Evolutionary conservation across 2,329 filamentous ascomycete genomes (phyloP).

Genomic region (Aureobasidium subglaciale): DNA sequence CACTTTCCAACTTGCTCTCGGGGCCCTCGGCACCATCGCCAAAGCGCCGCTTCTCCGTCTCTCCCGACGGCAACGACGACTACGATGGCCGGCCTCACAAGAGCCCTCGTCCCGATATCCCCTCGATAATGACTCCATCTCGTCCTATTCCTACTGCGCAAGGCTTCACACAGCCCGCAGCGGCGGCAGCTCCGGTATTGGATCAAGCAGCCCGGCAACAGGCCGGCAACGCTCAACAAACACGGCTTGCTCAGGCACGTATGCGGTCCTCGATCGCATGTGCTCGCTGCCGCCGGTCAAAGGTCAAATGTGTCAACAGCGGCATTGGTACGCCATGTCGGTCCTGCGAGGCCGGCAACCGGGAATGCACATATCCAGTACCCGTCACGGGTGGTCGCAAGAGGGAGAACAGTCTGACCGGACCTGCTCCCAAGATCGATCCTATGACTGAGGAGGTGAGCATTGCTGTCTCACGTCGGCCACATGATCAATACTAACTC

Average conservation of each 20-base stretch:
- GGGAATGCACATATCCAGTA: conserved; percentile 66
- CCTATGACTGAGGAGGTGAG: conserved; percentile 1
- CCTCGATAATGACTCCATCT: not conserved
- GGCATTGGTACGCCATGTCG: conserved; percentile 66
- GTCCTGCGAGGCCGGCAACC: conserved; percentile 63
- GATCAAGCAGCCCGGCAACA: not conserved
- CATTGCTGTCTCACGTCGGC: not conserved
- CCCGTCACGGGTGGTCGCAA: conserved; percentile 32
- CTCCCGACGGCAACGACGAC: conserved; percentile 11
- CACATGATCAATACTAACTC: not conserved
- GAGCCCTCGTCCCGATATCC: conserved; percentile 9
- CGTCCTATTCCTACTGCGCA: not conserved
- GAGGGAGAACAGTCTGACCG: conserved; percentile 14
- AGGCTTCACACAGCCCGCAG: not conserved
- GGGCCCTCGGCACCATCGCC: conserved; percentile 12
- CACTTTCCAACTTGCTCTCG: conserved; percentile 13
- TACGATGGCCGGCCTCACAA: conserved; percentile 11
- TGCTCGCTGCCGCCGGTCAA: conserved; percentile 66
- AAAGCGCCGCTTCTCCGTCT: conserved; percentile 12
- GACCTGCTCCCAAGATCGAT: not conserved
- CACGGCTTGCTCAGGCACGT: conserved; percentile 21
- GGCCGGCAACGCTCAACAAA: conserved; percentile 4
- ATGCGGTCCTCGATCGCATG: conserved; percentile 79
- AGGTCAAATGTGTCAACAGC: conserved; percentile 80
- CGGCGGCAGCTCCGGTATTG: not conserved